Percentiles rank a stretch among this genome's conserved stretches.
Conservation (phyloP, 2,329 filamentous ascomycete genomes). For the Phoma herbarum region DNA sequence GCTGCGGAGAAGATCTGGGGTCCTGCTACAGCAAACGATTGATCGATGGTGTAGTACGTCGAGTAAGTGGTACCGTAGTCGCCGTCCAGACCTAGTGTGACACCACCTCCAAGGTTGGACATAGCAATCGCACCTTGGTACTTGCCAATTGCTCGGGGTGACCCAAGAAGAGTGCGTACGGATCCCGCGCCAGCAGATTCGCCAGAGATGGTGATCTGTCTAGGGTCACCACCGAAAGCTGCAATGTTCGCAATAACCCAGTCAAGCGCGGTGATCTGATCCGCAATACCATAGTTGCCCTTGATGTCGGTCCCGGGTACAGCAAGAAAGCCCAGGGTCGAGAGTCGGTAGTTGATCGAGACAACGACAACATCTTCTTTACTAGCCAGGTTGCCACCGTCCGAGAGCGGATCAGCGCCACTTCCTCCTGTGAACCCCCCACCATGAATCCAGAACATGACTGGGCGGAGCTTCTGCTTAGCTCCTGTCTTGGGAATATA, state of each 20-base stretch:
- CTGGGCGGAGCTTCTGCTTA: constrained; percentile 47
- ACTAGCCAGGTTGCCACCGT: constrained; percentile 66
- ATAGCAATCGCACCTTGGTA: constrained; percentile 59
- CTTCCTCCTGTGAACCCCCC: constrained; percentile 63
- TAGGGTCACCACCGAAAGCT: constrained; percentile 39
- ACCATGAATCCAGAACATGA: constrained; percentile 66
- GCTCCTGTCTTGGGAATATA: constrained; percentile 50
- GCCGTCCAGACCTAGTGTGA: constrained; percentile 63
- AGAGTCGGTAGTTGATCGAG: constrained; percentile 36
- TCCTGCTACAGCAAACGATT: constrained; percentile 60
- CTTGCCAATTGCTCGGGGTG: constrained; percentile 58
- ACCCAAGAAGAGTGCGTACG: constrained; percentile 62
- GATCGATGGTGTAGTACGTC: constrained; percentile 64
- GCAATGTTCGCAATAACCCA: constrained; percentile 56
- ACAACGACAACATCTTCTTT: constrained; percentile 66
- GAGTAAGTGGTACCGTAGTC: constrained; percentile 67
- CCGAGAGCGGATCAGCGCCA: constrained; percentile 60
- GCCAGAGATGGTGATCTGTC: constrained; percentile 34
- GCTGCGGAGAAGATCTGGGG: constrained; percentile 61
- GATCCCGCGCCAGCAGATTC: constrained; percentile 37
- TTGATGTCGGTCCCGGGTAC: constrained; percentile 42
- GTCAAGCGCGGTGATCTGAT: constrained; percentile 47
- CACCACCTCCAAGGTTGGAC: constrained; percentile 65
- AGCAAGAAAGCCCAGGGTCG: constrained; percentile 24
- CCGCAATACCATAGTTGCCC: constrained; percentile 35